These are phyloP conservation scores for Chlamydomonas reinhardtii DNA, from an alignment of 163 green algal species.

Conservation along the genomic window DNA sequence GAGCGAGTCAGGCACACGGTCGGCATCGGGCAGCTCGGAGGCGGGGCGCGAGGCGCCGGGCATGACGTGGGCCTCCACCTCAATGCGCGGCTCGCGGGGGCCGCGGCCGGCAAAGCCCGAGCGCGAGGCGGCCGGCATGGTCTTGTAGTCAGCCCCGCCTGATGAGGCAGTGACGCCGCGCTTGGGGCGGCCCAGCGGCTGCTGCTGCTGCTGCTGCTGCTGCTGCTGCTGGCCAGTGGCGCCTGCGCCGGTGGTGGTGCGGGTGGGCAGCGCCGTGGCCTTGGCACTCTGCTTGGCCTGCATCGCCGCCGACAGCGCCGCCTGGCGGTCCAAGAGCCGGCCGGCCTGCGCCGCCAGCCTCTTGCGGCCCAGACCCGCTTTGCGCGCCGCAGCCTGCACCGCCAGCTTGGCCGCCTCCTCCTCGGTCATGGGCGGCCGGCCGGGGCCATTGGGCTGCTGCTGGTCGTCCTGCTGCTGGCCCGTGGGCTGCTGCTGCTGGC, in stretches of 20 bases:
- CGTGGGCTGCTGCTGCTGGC: not conserved
- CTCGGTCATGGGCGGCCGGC: constrained; percentile 25
- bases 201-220: too few relatives aligned
- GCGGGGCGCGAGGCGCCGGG: too few relatives aligned
- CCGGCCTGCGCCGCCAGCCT: too few relatives aligned
- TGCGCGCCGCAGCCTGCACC: not conserved
- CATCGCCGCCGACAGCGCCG: too few relatives aligned
- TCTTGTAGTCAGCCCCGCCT: not conserved
- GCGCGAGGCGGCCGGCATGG: not conserved
- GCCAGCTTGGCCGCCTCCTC: constrained; percentile 14
- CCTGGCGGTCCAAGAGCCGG: too few relatives aligned
- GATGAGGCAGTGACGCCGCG: not conserved
- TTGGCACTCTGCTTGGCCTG: too few relatives aligned
- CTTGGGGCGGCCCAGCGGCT: not conserved
- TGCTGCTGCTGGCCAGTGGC: too few relatives aligned
- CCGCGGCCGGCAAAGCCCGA: too few relatives aligned
- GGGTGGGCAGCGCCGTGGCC: too few relatives aligned
- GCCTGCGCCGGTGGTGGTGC: too few relatives aligned
- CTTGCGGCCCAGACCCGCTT: not conserved
- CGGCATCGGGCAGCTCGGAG: too few relatives aligned
- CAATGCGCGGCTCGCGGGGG: not conserved
- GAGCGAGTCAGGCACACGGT: not conserved
- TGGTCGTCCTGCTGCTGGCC: constrained; percentile 7
- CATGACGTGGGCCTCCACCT: not conserved
- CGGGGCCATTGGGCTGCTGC: constrained; percentile 1